Percentiles rank a stretch among this genome's conserved stretches.
Conservation (phyloP, 495 filamentous ascomycete species). For the Penicillium antarcticum region DNA sequence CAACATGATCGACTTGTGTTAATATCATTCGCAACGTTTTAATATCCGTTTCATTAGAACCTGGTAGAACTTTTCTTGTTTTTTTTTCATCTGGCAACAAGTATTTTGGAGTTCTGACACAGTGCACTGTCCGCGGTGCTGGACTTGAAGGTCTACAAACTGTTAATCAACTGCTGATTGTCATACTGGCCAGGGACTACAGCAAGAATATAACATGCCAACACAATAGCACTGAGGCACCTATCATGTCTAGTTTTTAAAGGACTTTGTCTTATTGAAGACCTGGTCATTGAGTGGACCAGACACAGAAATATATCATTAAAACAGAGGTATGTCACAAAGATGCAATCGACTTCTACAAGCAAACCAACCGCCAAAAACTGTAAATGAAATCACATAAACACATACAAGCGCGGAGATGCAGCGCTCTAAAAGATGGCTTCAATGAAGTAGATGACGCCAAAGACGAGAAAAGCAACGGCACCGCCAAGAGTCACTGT, state of each 20-base stretch:
- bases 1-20: no score
- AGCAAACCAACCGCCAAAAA: constrained; percentile 9
- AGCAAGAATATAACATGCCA: no score
- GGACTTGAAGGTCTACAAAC: no score
- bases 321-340: constrained; percentile 17
- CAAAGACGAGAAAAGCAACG: constrained; percentile 86
- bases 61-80: no score
- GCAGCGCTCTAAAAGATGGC: constrained; percentile 53
- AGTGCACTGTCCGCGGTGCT: no score
- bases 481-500: constrained; percentile 93
- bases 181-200: no score
- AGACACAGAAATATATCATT: constrained; percentile 23
- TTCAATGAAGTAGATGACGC: constrained; percentile 85
- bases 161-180: no score
- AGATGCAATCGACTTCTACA: constrained; percentile 17
- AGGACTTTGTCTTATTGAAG: neutral
- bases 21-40: no score
- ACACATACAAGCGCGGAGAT: constrained; percentile 13
- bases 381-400: constrained; percentile 1
- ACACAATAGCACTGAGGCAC: no score
- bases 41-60: no score
- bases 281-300: constrained; percentile 8
- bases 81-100: no score
- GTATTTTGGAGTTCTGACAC: no score
- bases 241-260: neutral